Conservation (phyloP, 345 rosid species). For the Erysimum cheiranthoides region DNA sequence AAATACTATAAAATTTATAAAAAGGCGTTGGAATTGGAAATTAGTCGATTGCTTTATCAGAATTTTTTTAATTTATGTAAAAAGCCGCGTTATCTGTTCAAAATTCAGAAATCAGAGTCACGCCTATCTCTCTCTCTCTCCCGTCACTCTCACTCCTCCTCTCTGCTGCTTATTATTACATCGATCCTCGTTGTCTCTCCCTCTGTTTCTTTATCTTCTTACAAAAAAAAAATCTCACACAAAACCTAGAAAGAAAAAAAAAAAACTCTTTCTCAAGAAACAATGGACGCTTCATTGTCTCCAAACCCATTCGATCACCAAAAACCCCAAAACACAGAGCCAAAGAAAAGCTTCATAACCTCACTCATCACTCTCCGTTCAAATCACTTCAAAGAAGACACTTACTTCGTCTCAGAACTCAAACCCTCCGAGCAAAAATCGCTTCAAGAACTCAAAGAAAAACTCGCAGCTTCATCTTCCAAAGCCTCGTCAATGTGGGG, state of each 20-base stretch:
- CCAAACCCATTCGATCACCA: conserved; percentile 51
- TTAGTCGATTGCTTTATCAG: conserved; percentile 40
- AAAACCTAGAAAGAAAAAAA: background rate
- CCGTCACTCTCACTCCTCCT: conserved; percentile 38
- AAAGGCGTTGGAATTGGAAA: conserved; percentile 25
- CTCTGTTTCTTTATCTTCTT: background rate
- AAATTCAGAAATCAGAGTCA: conserved; percentile 45
- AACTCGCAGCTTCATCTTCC: conserved; percentile 53
- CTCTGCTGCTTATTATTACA: conserved; percentile 37
- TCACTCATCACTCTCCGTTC: conserved; percentile 76
- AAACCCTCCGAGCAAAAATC: conserved; percentile 79
- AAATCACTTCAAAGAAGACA: conserved; percentile 81
- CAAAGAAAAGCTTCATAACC: conserved; percentile 74
- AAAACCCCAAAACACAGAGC: conserved; percentile 44
- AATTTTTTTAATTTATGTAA: background rate
- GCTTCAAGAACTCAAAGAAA: conserved; percentile 70
- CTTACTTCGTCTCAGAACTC: conserved; percentile 74
- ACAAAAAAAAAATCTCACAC: background rate
- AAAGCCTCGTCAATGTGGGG: conserved; percentile 77
- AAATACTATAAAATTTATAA: background rate
- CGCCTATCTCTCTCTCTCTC: conserved; percentile 44
- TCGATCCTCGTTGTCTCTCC: conserved; percentile 33
- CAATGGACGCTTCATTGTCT: conserved; percentile 56
- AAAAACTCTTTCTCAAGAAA: background rate
- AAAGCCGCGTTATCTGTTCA: conserved; percentile 51